Evolutionary conservation across 257 asterid genomes (phyloP), one percentile per base, ranked within the genome.

Genomic region (Osmanthus fragrans): DNA sequence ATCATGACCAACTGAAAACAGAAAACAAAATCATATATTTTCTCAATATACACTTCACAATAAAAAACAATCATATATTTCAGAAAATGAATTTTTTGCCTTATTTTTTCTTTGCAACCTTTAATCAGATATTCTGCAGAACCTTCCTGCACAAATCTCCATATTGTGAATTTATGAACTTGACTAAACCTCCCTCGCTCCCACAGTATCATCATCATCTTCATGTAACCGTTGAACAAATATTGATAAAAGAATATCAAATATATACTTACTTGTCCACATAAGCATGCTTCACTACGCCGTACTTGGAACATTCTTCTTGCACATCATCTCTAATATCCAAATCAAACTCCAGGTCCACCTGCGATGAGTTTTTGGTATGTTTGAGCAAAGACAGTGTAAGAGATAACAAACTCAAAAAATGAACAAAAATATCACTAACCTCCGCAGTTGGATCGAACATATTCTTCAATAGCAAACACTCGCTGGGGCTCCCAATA

Each of bases 371-470:
- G 49, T 40, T 16, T 47, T 47, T 47, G 16, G 58, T 4, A 16
- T 16, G 58, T 47, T 47, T 47, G 58, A 47, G 58, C 58, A 47
- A 16, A 47, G 58, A 7, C 51, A 47, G 58, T 4, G 58, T 16
- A 47, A 47, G 58, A 47, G 58, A 47, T 16, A 15, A 47, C 58
- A 47, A 47, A 15, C 58, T 47, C 16, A 25, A 16, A 47, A 47
- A 47, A 47, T 15, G 58, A 15, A 47, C 21, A 16, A 47, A 40
- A 11, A 5, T n/a, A 45, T 32, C 42, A 85, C 89, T 15, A 73
- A 96, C 99, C 99, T 96, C 99, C 54, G 90, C 54, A 63, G 91
- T 87, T 56, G 99, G 99, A 84, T 96, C 99, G 69, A 93, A 96
- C 99, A 96, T 96, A 83, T 96, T 96, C 90, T 96, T 96, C 85